Conservation (phyloP, 345 rosid genomes). For the Conringia planisiliqua region DNA sequence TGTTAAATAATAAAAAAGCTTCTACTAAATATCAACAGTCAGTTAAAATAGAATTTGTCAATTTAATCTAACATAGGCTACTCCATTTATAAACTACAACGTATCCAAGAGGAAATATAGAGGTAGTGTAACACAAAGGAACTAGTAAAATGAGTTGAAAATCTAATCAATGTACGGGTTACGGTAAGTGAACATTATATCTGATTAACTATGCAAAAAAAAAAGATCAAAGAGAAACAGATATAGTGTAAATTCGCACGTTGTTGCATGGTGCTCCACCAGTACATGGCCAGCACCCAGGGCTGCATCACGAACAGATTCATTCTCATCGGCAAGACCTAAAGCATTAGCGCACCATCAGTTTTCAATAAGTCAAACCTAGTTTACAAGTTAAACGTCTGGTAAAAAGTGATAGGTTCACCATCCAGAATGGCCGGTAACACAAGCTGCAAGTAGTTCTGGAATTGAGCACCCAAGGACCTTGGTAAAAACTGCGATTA, state of each 20-base stretch:
- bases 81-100: background rate
- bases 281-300: conserved; percentile 96
- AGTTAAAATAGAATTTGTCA: background rate
- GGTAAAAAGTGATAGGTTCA: conserved; percentile 22
- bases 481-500: conserved; percentile 80
- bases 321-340: conserved; percentile 99
- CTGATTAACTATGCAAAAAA: background rate
- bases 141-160: background rate
- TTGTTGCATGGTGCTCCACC: conserved; percentile 97
- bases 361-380: conserved; percentile 12
- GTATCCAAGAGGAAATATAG: background rate
- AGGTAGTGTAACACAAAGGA: background rate
- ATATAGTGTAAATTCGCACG: conserved; percentile 41
- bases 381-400: conserved; percentile 7
- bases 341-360: conserved; percentile 23
- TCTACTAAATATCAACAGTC: background rate
- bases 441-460: conserved; percentile 90
- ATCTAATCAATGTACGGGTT: background rate
- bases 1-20: background rate
- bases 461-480: conserved; percentile 90
- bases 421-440: conserved; percentile 97
- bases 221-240: background rate
- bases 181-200: background rate
- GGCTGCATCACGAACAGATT: conserved; percentile 99
- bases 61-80: background rate